Evolutionary conservation across 495 filamentous ascomycete species (phyloP), one percentile per base, ranked within the genome.

Genomic region (Xylaria acuta): DNA sequence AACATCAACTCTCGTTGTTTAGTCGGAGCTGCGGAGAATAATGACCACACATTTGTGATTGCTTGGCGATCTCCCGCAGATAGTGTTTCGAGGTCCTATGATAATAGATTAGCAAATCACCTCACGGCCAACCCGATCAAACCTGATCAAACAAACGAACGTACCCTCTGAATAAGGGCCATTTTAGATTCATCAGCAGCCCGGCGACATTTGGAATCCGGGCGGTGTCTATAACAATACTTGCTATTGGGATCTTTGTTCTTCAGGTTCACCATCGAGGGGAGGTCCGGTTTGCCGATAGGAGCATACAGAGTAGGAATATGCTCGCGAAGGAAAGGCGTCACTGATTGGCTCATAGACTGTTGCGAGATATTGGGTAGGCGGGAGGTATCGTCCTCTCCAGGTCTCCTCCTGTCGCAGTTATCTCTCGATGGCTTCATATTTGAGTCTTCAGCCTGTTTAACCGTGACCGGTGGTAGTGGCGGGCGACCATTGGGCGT

Each of bases 1-100:
- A 99, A 86, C 91, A 99, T 97, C 68, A 99, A 86, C 75, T 95
- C 93, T 71, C 97, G 91, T 67, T 98, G 95, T 74, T 97, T 97
- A 2, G 93, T 86, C 2, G 96, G 97, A 5, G 97, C 94, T 30
- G 96, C 97, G 9, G 96, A 98, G 84, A 98, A 99, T 30, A 98
- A 83, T 0, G 95, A 97, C 96, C 96, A 99, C 59, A 98, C 91
- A 79, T 97, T 95, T 12, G 94, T 91, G 72, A 99, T 97, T 71
- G 91, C 94, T 82, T 98, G 94, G 79, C 97, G 94, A 75, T 97
- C 95, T 59, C 88, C 88, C 62, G 92, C 87, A 12, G 94, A 90
- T 12, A 98, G 88, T 38, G 89, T 89, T 82, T 95, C 91, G 63
- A 99, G 88, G 75, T 95, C 92, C 90, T 94, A 54, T 62, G 2